Percentiles rank a stretch among this genome's conserved stretches.
Evolutionary conservation across 148 eudicot genomes (phyloP).

Genomic region (Arctostaphylos glauca): DNA sequence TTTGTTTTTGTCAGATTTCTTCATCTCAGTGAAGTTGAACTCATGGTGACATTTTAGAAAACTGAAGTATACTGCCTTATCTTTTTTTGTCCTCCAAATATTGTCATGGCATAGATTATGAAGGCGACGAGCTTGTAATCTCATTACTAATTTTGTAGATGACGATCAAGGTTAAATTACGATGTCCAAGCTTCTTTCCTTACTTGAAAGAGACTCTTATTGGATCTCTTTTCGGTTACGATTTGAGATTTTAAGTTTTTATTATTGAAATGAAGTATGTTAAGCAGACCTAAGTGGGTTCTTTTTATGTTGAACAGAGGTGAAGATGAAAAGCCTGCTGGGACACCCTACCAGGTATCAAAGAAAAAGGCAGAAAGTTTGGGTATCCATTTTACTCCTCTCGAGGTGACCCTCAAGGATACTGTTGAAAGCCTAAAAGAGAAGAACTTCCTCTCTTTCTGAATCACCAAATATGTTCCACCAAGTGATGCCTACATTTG

Average conservation of each 20-base stretch:
- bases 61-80: background rate
- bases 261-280: too few relatives aligned
- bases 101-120: background rate
- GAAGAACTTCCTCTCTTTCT: conserved; percentile 10
- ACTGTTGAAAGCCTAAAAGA: conserved; percentile 6
- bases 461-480: background rate
- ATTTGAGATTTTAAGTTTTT: background rate
- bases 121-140: background rate
- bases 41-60: background rate
- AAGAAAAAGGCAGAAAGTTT: conserved; percentile 32
- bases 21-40: background rate
- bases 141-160: background rate
- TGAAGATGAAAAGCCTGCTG: conserved; percentile 15
- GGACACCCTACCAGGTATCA: conserved; percentile 24
- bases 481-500: background rate
- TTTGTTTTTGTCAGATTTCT: background rate
- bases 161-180: background rate
- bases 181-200: background rate
- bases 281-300: background rate
- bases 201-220: background rate
- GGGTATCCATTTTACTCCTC: conserved; percentile 20
- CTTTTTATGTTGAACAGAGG: conserved; percentile 20
- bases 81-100: background rate
- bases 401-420: conserved; percentile 6
- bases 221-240: background rate